Evolutionary conservation across 2,329 filamentous ascomycete species (phyloP).

Genomic region (Zasmidium citrigriseum): DNA sequence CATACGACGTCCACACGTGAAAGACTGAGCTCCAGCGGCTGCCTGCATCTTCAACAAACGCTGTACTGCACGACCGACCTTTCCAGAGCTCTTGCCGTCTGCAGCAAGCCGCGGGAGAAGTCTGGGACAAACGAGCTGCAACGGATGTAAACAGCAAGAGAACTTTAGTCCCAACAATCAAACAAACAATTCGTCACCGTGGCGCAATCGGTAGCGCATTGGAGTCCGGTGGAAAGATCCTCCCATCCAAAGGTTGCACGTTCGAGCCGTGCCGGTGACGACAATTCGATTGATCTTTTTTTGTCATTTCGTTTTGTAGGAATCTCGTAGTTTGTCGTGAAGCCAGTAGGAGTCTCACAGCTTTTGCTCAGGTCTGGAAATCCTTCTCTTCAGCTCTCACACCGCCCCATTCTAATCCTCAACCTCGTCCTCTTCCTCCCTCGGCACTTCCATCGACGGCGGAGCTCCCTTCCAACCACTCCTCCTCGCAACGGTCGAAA

Average conservation of each 20-base stretch:
- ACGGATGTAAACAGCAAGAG: neutral
- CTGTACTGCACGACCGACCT: too few species aligned
- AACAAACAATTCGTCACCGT: neutral
- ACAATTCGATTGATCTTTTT: neutral
- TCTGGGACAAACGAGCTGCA: neutral
- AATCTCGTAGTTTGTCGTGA: too few species aligned
- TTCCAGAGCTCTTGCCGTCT: neutral
- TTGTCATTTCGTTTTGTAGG: neutral
- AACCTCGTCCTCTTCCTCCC: slow-evolving; percentile 7
- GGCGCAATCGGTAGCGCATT: neutral
- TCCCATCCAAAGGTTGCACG: neutral
- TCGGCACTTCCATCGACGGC: slow-evolving; percentile 13
- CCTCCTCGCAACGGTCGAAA: slow-evolving; percentile 4
- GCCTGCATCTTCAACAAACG: too few species aligned
- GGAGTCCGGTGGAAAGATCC: slow-evolving; percentile 1
- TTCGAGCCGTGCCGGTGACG: neutral
- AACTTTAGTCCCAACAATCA: neutral
- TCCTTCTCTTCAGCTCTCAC: neutral
- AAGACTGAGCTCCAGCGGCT: too few species aligned
- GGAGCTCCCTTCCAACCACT: slow-evolving; percentile 22
- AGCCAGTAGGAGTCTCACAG: too few species aligned
- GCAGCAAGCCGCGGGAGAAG: neutral
- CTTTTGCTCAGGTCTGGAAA: neutral
- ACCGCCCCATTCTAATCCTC: too few species aligned
- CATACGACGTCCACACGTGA: too few species aligned